A percentile compares a stretch with the other conserved stretches of the same genome.
phyloP scores from a whole-genome alignment of 2,329 filamentous ascomycete genomes.

The Ophiostoma ips region DNA sequence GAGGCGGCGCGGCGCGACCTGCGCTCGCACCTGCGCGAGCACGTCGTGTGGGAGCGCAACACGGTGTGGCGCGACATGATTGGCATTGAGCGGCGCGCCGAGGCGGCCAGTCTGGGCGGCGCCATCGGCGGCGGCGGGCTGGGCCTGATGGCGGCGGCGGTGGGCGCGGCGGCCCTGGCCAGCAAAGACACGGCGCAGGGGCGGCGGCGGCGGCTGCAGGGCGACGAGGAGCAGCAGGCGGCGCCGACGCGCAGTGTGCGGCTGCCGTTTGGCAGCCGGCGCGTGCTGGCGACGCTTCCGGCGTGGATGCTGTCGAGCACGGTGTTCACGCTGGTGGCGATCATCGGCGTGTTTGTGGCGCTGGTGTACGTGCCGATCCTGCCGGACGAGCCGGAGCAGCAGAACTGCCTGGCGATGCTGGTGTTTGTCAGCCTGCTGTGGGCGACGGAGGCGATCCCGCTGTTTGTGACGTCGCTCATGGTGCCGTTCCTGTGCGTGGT shows the following conservation, averaged over 20 bases:
- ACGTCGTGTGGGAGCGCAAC: slow-evolving; percentile 97
- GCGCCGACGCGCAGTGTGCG: slow-evolving; percentile 27
- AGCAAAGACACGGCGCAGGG: slow-evolving; percentile 44
- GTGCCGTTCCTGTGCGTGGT: slow-evolving; percentile 90
- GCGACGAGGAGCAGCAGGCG: slow-evolving; percentile 54
- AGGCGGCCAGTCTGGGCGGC: slow-evolving; percentile 83
- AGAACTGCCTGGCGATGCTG: slow-evolving; percentile 89
- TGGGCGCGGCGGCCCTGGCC: not conserved
- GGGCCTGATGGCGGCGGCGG: slow-evolving; percentile 11
- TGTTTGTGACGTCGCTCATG: slow-evolving; percentile 89
- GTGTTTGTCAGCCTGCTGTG: slow-evolving; percentile 88
- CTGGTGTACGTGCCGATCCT: slow-evolving; percentile 70
- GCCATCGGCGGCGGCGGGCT: slow-evolving; percentile 47
- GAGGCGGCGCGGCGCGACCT: slow-evolving; percentile 69
- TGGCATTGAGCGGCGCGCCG: slow-evolving; percentile 86
- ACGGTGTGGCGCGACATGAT: slow-evolving; percentile 99
- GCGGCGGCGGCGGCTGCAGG: slow-evolving; percentile 61
- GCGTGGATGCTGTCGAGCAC: slow-evolving; percentile 73
- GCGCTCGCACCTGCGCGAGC: slow-evolving; percentile 79
- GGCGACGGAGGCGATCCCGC: slow-evolving; percentile 95
- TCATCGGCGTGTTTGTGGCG: slow-evolving; percentile 58
- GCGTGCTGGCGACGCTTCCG: slow-evolving; percentile 46
- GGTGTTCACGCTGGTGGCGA: slow-evolving; percentile 60
- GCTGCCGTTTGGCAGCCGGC: slow-evolving; percentile 47
- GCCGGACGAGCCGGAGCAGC: slow-evolving; percentile 66